These are phyloP conservation scores for Spinacia oleracea DNA, from an alignment of 179 eudicot genomes.

Conservation along the genomic window DNA sequence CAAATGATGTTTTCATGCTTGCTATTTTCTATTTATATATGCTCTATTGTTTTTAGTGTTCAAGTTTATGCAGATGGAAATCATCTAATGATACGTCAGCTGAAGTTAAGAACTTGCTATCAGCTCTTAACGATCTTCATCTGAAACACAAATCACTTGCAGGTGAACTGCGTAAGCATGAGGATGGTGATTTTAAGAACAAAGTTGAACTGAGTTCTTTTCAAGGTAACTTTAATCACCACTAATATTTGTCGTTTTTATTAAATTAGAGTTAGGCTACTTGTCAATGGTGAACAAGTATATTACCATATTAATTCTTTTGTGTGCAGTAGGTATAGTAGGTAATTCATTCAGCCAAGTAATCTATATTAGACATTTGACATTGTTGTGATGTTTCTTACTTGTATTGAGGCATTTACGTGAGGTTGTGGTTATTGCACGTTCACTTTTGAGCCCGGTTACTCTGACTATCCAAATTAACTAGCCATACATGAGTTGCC, in stretches of 20 bases:
- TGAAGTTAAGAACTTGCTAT: slow-evolving; percentile 62
- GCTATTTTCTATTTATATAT: no score
- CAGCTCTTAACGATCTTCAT: slow-evolving; percentile 53
- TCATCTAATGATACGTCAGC: slow-evolving; percentile 46
- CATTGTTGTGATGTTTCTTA: not conserved
- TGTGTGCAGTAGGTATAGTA: not conserved
- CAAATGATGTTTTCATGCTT: not conserved
- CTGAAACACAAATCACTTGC: slow-evolving; percentile 57
- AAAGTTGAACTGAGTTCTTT: slow-evolving; percentile 62
- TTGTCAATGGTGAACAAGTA: not conserved
- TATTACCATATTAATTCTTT: not conserved
- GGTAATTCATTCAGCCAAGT: not conserved
- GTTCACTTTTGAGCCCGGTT: not conserved
- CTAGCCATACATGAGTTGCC: not conserved
- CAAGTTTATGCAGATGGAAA: slow-evolving; percentile 58
- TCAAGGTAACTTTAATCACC: slow-evolving; percentile 48
- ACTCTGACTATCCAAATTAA: not conserved
- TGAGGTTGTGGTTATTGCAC: not conserved
- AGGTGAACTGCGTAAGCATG: slow-evolving; percentile 59
- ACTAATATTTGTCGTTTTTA: no score
- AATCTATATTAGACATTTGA: not conserved
- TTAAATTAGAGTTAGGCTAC: no score
- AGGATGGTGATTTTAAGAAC: slow-evolving; percentile 61
- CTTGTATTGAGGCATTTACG: not conserved
- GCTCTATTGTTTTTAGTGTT: slow-evolving; percentile 19